These are phyloP conservation scores for Phlegmacium glaucopus DNA, from an alignment of 768 basidiomycete species.

Conservation along the genomic window DNA sequence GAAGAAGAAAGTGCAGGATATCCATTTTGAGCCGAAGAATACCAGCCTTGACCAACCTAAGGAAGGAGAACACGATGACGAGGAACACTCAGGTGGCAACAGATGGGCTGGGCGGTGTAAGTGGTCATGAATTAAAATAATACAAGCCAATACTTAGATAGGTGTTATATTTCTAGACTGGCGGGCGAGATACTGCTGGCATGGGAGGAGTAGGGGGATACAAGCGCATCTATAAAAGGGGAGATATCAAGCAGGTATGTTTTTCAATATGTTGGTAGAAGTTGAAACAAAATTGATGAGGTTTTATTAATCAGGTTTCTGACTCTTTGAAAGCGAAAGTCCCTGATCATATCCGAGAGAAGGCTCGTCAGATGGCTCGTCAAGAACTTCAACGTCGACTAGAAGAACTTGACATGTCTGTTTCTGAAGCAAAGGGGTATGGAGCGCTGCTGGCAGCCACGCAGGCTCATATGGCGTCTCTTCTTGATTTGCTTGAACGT, in stretches of 20 bases:
- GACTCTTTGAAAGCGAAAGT: conserved; percentile 54
- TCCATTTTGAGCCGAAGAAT: conserved; percentile 55
- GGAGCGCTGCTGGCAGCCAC: conserved; percentile 49
- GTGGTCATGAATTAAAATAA: conserved; percentile 8
- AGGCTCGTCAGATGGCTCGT: conserved; percentile 63
- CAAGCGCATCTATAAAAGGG: conserved; percentile 60
- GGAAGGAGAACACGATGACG: conserved; percentile 59
- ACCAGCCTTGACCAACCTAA: conserved; percentile 52
- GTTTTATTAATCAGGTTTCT: conserved; percentile 35
- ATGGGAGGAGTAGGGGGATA: conserved; percentile 67
- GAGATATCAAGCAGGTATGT: conserved; percentile 57
- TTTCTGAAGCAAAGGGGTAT: conserved; percentile 54
- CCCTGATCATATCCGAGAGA: conserved; percentile 57
- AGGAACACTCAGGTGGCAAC: conserved; percentile 61
- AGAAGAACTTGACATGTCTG: conserved; percentile 61
- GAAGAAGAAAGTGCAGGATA: conserved; percentile 51
- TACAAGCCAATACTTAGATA: background rate
- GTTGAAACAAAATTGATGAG: conserved; percentile 8
- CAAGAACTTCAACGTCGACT: conserved; percentile 58
- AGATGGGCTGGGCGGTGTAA: conserved; percentile 65
- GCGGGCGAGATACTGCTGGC: conserved; percentile 64
- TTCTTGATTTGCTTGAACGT: conserved; percentile 64
- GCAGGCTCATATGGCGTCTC: conserved; percentile 55
- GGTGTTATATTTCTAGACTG: conserved; percentile 37
- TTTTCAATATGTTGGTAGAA: background rate